Conservation (phyloP, 495 filamentous ascomycete genomes). For the Tuber calosporum region DNA sequence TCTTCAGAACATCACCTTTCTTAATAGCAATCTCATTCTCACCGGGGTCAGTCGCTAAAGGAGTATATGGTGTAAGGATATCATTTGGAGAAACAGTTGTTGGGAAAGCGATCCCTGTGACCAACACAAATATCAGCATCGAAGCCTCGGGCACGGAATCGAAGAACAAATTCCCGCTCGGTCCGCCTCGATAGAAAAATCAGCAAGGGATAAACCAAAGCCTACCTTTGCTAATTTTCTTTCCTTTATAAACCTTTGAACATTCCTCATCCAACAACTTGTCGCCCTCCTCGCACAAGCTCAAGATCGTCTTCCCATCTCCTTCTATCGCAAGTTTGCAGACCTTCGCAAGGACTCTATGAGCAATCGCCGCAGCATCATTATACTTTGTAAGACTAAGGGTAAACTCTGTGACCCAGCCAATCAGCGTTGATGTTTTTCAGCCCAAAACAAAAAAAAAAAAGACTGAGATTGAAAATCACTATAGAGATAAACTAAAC, state of each 20-base stretch:
- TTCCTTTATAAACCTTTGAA: constrained; percentile 93
- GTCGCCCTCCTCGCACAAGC: constrained; percentile 91
- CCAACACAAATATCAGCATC: constrained; percentile 26
- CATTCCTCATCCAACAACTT: constrained; percentile 89
- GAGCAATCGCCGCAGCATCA: constrained; percentile 85
- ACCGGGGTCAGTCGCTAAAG: constrained; percentile 71
- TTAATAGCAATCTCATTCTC: constrained; percentile 74
- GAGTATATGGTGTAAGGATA: constrained; percentile 94
- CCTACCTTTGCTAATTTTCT: constrained; percentile 74
- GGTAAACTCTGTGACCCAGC: constrained; percentile 60
- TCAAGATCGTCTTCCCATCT: constrained; percentile 74
- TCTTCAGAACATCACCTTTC: constrained; percentile 79
- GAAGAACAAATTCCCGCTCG: background rate
- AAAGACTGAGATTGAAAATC: background rate
- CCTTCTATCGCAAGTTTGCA: constrained; percentile 65
- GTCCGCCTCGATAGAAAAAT: background rate
- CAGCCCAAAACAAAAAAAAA: constrained; percentile 3
- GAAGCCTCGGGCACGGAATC: constrained; percentile 12
- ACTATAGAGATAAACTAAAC: background rate
- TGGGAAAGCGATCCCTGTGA: constrained; percentile 75
- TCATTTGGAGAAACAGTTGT: constrained; percentile 91
- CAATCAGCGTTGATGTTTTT: constrained; percentile 19
- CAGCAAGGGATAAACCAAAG: constrained; percentile 10
- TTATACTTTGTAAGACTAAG: constrained; percentile 97
- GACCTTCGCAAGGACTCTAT: constrained; percentile 86